Evolutionary conservation across 805 yeast genomes (phyloP), one percentile per base, ranked within the genome.

Genomic region (Limtongia smithiae): DNA sequence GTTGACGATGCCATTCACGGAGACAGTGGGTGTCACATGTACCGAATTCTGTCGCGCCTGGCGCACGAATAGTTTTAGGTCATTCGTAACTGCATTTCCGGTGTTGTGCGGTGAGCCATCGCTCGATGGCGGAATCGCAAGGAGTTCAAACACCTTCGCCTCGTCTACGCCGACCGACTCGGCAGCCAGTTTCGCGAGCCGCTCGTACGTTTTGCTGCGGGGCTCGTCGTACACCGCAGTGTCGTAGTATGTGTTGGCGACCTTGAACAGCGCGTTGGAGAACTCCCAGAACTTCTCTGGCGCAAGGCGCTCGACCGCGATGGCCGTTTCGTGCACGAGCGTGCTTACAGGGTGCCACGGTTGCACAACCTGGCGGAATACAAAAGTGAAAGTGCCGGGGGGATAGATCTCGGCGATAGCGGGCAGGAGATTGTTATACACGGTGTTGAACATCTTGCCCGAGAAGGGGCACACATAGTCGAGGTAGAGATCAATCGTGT

Each of bases 271-370:
- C 1, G 76, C 70, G 37, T 70, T 65, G 9, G 83, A 75, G 40
- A 80, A 78, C 33, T 76, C 69, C 76, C 87, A 77, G 64, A 83
- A 79, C 54, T 69, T 65, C 1, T 62, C 65, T 0, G 85, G 83
- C 14, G 69, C 71, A 41, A 76, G 70, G 40, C 54, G 59, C n/a
- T 84, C 85, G 27, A 82, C 81, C 0, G 82, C 89, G 22, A 88
- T 65, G 0, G 84, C 74, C 36, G 84, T 83, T 62, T 88, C 95
- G 63, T 83, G 83, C 34, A 80, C 70, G 32, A 79, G 67, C 4
- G 78, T 75, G 1, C 91, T 82, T 48, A 80, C 78, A 37, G 90
- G 82, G 65, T 88, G 96, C 95, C 95, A 88, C 57, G 94, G 93
- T 70, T 88, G 96, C n/a, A 84, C 73, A 35, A 82, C 88, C 61